A percentile compares a stretch with the other conserved stretches of the same genome.
Evolutionary conservation across 83 land plant genomes (phyloP).

Genomic region (Thuja plicata): DNA sequence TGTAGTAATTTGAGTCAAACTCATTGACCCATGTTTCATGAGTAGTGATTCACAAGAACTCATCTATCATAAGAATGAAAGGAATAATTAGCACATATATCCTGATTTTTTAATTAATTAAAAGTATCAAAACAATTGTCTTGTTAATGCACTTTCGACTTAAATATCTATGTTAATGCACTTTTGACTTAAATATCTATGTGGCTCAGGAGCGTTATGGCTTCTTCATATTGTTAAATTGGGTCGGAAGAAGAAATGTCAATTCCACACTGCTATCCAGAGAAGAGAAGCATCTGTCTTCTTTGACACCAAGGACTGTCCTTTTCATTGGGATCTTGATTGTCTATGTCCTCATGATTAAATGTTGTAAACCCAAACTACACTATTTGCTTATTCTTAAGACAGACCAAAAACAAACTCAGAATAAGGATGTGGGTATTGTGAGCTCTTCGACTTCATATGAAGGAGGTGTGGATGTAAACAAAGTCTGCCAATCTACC

Average conservation of each 20-base stretch:
- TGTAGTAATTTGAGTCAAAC: no score
- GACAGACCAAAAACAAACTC: no score
- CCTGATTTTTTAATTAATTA: no score
- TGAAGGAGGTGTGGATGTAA: no score
- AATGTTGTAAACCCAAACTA: constrained; percentile 2
- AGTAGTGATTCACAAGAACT: no score
- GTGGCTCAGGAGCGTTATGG: background rate
- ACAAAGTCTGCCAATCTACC: background rate
- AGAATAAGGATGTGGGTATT: background rate
- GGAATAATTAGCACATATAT: no score
- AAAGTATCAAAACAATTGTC: no score
- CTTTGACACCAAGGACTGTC: constrained; percentile 7
- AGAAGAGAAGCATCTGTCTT: constrained; percentile 5
- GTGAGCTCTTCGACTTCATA: constrained; percentile 5
- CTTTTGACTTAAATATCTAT: no score
- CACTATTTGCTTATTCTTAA: background rate
- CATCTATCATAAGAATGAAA: no score
- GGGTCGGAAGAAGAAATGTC: background rate
- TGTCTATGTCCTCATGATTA: background rate
- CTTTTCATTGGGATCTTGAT: constrained; percentile 1
- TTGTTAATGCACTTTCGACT: no score
- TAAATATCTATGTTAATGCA: no score
- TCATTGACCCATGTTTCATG: no score
- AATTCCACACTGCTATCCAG: constrained; percentile 2
- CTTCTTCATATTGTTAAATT: background rate